These are phyloP conservation scores for Alternaria rosae DNA, from an alignment of 2,329 filamentous ascomycete species.

Conservation along the genomic window DNA sequence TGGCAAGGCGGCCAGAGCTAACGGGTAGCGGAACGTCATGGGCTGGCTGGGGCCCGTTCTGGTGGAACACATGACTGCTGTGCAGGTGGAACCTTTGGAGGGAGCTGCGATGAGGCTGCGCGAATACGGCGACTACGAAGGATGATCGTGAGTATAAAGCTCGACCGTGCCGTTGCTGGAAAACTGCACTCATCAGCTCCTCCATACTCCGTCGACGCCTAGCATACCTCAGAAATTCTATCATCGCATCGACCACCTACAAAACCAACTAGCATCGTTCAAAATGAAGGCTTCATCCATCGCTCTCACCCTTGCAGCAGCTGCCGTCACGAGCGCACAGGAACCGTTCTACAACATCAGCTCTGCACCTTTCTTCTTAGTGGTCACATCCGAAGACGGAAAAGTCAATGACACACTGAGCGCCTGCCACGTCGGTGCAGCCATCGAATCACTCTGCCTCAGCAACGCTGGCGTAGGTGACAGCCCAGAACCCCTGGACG, in stretches of 20 bases:
- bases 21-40: conserved; percentile 18
- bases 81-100: conserved; percentile 12
- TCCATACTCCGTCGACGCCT: background rate
- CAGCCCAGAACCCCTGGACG: conserved; percentile 25
- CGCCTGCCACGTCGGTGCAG: conserved; percentile 59
- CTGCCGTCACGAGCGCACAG: conserved; percentile 40
- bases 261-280: background rate
- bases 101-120: conserved; percentile 13
- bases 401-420: conserved; percentile 51
- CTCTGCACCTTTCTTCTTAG: conserved; percentile 55
- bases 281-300: conserved; percentile 32
- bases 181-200: conserved; percentile 1
- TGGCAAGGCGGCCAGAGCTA: conserved; percentile 11
- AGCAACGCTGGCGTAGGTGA: conserved; percentile 26
- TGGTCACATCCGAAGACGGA: conserved; percentile 49
- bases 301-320: conserved; percentile 32
- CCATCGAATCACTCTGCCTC: conserved; percentile 57
- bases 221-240: conserved; percentile 5
- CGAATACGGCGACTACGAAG: conserved; percentile 1
- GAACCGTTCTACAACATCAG: conserved; percentile 41
- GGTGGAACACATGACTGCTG: conserved; percentile 20
- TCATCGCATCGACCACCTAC: background rate
- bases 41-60: conserved; percentile 9
- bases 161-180: background rate
- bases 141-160: conserved; percentile 14